Evolutionary conservation across 805 yeast species (phyloP).

Genomic region (Clavispora fructus): DNA sequence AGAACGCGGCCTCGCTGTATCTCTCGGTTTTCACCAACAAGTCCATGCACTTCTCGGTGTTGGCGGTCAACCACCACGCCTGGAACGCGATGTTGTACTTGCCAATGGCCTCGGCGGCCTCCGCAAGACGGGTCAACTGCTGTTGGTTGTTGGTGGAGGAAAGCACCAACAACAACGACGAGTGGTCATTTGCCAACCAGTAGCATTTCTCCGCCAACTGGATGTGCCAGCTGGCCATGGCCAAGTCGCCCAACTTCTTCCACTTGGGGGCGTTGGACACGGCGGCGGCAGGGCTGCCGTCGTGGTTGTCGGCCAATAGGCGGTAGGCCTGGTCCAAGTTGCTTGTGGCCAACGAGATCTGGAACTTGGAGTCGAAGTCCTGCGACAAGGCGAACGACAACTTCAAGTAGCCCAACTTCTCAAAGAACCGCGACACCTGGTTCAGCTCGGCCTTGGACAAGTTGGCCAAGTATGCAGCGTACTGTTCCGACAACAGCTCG

Average conservation of each 20-base stretch:
- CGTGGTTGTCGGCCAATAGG: slow-evolving; percentile 27
- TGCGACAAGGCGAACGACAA: slow-evolving; percentile 80
- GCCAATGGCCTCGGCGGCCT: slow-evolving; percentile 64
- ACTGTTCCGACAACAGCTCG: slow-evolving; percentile 50
- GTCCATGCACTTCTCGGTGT: slow-evolving; percentile 55
- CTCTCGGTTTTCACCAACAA: slow-evolving; percentile 66
- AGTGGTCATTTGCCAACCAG: slow-evolving; percentile 71
- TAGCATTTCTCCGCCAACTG: slow-evolving; percentile 76
- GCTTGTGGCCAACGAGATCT: slow-evolving; percentile 74
- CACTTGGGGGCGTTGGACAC: slow-evolving; percentile 52
- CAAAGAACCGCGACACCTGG: slow-evolving; percentile 87
- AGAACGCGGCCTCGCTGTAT: slow-evolving; percentile 77
- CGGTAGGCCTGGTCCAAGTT: slow-evolving; percentile 68
- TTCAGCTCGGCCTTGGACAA: slow-evolving; percentile 62
- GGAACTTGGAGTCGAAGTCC: slow-evolving; percentile 89
- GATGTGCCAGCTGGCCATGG: slow-evolving; percentile 73
- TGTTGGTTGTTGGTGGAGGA: slow-evolving; percentile 70
- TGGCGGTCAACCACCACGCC: slow-evolving; percentile 83
- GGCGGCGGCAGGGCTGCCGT: slow-evolving; percentile 45
- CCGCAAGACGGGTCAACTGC: slow-evolving; percentile 60
- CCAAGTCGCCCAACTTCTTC: slow-evolving; percentile 87
- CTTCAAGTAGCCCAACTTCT: slow-evolving; percentile 82
- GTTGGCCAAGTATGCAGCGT: slow-evolving; percentile 46
- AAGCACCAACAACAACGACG: slow-evolving; percentile 75
- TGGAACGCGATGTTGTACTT: slow-evolving; percentile 88